Evolutionary conservation across 371 early-diverging fungal genomes (phyloP).

Genomic region (Syncephalis fuscata): DNA sequence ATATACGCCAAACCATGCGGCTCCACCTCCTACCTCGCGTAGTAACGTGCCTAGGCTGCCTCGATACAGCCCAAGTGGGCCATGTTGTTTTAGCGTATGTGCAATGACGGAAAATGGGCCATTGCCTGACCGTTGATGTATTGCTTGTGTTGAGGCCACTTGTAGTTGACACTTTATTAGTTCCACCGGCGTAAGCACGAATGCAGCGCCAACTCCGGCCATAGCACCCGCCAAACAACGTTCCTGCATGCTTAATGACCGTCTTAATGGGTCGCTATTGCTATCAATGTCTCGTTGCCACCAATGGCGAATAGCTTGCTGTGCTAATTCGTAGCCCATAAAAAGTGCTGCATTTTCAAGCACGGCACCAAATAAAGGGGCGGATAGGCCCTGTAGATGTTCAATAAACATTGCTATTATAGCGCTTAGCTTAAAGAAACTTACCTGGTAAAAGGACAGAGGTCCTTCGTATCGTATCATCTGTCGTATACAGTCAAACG

Average conservation of each 20-base stretch:
- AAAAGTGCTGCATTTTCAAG: constrained; percentile 88
- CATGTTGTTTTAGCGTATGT: constrained; percentile 47
- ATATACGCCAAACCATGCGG: constrained; percentile 91
- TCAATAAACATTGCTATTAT: not conserved
- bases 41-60: constrained; percentile 80
- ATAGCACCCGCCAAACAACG: constrained; percentile 69
- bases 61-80: constrained; percentile 67
- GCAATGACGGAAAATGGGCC: constrained; percentile 63
- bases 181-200: constrained; percentile 89
- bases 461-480: constrained; percentile 56
- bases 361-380: constrained; percentile 87
- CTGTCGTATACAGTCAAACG: constrained; percentile 63
- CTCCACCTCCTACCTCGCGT: constrained; percentile 85
- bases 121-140: constrained; percentile 14
- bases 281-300: constrained; percentile 8
- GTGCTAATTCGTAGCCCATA: constrained; percentile 71
- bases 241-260: constrained; percentile 27
- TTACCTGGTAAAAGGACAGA: constrained; percentile 61
- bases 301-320: constrained; percentile 34
- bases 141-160: constrained; percentile 21
- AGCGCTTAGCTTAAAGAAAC: not conserved
- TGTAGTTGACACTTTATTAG: constrained; percentile 91
- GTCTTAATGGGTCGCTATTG: not conserved
- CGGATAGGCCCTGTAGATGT: constrained; percentile 55
- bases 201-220: constrained; percentile 72